phyloP scores from a whole-genome alignment of 768 basidiomycete genomes.

The Boletus pseudo-olivaceus region DNA sequence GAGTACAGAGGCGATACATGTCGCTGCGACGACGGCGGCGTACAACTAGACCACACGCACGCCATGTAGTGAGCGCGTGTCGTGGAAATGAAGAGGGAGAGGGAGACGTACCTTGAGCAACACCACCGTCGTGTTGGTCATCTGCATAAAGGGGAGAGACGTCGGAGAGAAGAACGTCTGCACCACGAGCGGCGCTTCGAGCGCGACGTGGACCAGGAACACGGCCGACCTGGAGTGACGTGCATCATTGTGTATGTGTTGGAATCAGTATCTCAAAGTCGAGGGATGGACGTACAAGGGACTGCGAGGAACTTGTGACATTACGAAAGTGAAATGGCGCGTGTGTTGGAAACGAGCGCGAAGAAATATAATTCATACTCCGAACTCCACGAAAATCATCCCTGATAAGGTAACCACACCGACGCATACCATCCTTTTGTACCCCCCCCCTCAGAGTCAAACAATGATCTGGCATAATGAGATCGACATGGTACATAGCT shows the following conservation, averaged over 20 bases:
- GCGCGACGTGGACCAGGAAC: conserved; percentile 75
- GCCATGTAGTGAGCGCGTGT: background rate
- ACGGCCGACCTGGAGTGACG: conserved; percentile 48
- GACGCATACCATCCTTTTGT: background rate
- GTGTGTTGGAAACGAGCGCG: background rate
- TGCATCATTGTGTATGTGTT: background rate
- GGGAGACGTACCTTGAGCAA: conserved; percentile 58
- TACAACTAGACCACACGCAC: conserved; percentile 54
- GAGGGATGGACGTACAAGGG: conserved; percentile 36
- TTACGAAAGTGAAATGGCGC: background rate
- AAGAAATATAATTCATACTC: conserved; percentile 15
- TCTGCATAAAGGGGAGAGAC: conserved; percentile 68
- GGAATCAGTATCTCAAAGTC: background rate
- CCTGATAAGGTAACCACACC: conserved; percentile 11
- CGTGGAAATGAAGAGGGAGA: conserved; percentile 2
- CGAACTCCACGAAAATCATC: conserved; percentile 27
- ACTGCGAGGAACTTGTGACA: conserved; percentile 31
- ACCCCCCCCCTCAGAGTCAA: too few relatives aligned
- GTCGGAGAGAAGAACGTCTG: conserved; percentile 68
- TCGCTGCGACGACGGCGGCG: conserved; percentile 54
- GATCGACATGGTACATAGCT: conserved; percentile 8
- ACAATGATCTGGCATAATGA: conserved; percentile 1
- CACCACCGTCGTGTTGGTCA: conserved; percentile 79
- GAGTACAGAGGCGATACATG: conserved; percentile 61
- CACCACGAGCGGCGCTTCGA: conserved; percentile 74